Percentiles rank a stretch among this genome's conserved stretches.
Evolutionary conservation across 345 rosid species (phyloP).

Genomic region (Gossypium bickii): DNA sequence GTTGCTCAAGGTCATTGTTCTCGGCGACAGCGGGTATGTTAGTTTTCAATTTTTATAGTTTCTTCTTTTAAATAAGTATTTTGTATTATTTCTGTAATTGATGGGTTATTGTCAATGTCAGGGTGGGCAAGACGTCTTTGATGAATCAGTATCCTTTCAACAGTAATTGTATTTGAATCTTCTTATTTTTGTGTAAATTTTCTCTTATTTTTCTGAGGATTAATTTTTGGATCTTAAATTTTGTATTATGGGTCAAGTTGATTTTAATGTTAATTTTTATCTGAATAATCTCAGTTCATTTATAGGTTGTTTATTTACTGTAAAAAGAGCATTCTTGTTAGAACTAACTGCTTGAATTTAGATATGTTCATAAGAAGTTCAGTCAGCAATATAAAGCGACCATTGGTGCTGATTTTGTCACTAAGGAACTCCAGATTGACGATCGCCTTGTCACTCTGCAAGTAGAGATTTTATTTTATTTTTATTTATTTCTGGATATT

Average conservation of each 20-base stretch:
- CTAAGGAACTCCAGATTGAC: constrained; percentile 90
- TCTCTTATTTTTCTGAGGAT: not conserved
- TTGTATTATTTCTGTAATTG: not conserved
- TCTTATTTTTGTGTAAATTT: constrained; percentile 9
- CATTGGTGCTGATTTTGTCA: constrained; percentile 98
- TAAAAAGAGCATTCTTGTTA: not conserved
- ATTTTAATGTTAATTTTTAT: not conserved
- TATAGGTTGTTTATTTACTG: not conserved
- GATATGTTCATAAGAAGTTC: constrained; percentile 84
- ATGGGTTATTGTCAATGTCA: constrained; percentile 30
- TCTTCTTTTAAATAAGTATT: constrained; percentile 14
- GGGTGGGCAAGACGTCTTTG: constrained; percentile 99
- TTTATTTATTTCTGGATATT: not conserved
- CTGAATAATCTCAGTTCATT: not conserved
- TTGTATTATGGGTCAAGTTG: constrained; percentile 1
- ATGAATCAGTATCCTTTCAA: constrained; percentile 93
- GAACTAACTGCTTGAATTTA: constrained; percentile 28
- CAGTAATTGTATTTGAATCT: not conserved
- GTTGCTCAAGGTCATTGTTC: constrained; percentile 96
- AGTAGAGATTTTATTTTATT: constrained; percentile 30
- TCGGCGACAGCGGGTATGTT: constrained; percentile 94
- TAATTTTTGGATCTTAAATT: constrained; percentile 11
- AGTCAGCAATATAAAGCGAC: constrained; percentile 98
- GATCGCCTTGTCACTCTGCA: constrained; percentile 91
- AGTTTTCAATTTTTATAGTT: not conserved